Base-by-base conservation (phyloP, 106 monocot genomes). In the Xerophyta viscosa region DNA sequence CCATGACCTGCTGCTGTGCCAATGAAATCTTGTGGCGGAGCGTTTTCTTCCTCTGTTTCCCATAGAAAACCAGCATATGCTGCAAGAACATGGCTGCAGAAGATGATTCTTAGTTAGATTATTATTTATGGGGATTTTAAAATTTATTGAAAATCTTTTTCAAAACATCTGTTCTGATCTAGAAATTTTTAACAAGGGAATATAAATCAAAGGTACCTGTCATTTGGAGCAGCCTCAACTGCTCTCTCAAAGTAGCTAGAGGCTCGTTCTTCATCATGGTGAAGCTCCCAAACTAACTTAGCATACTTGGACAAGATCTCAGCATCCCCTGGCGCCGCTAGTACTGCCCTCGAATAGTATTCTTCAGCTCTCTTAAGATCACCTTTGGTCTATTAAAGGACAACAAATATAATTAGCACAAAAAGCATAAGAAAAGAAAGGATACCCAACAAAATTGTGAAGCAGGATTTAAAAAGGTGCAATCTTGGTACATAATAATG, bases 221-320 rank as follows among this genome's bases (percentile, higher is more conserved):
- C 60, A 9, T 68, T 52, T 25, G 87, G 81, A 27, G 77, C 43
- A 29, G 81, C 77, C 37, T 71, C 66, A 48, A 71, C 70, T 11
- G 90, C 84, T 26, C 49, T 80, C 31, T 84, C 67, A 36, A 84
- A 80, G 52, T 91, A 91, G 68, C 59, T 65, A 13, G 57, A 54
- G 2, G 90, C 84, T 28, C 90, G 62, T 20, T 84, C 84, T 24
- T 66, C 71, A 36, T 91, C 90, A 4, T 41, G 50, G 60, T 84
- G 84, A 20, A 77, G 43, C 61, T 91, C 81, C 90, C 90, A 91
- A 2, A 81, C 43, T 42, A 91, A 29, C 29, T 71, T 81, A 1
- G 84, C 90, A 63, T 84, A 84, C 48, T 84, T 66, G 1, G 80
- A 84, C 49, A 91, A 21, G 57, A 75, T 65, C 29, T 91, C 84